phyloP scores from a whole-genome alignment of 176 grass and related monocot genomes.

The Musa acuminata region DNA sequence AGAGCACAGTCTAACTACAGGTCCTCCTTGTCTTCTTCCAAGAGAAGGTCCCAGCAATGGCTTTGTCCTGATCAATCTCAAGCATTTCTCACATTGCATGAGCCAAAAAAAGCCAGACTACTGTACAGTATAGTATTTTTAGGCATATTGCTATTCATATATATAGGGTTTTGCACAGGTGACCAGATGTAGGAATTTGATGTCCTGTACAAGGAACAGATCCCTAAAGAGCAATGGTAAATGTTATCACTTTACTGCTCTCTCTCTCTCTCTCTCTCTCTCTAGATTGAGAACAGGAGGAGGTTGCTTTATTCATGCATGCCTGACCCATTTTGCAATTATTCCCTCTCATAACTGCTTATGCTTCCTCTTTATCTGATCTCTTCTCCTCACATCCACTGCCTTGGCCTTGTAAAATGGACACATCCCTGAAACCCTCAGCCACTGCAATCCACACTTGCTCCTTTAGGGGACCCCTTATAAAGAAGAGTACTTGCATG shows the following conservation, averaged over 20 bases:
- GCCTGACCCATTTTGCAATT: slow-evolving; percentile 7
- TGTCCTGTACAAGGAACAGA: too few relatives aligned
- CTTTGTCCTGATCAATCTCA: not conserved
- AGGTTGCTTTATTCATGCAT: slow-evolving; percentile 10
- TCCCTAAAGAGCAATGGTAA: too few relatives aligned
- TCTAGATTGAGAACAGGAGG: not conserved
- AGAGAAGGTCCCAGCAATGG: not conserved
- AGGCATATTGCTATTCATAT: not conserved
- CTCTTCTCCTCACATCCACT: not conserved
- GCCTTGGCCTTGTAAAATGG: not conserved
- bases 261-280: not conserved
- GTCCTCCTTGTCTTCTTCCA: not conserved
- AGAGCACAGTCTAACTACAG: not conserved
- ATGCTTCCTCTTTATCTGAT: too few relatives aligned
- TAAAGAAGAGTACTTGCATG: slow-evolving; percentile 7
- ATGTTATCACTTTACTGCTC: not conserved
- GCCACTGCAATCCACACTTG: not conserved
- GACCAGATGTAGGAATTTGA: not conserved
- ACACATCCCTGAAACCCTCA: not conserved
- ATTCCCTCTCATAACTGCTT: too few relatives aligned
- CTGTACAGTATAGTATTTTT: too few relatives aligned
- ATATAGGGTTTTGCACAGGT: not conserved
- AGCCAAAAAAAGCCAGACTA: not conserved
- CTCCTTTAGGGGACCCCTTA: slow-evolving; percentile 1
- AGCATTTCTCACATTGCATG: not conserved